phyloP scores from a whole-genome alignment of 1,139 yeast species.

The Yamadazyma diospyri region DNA sequence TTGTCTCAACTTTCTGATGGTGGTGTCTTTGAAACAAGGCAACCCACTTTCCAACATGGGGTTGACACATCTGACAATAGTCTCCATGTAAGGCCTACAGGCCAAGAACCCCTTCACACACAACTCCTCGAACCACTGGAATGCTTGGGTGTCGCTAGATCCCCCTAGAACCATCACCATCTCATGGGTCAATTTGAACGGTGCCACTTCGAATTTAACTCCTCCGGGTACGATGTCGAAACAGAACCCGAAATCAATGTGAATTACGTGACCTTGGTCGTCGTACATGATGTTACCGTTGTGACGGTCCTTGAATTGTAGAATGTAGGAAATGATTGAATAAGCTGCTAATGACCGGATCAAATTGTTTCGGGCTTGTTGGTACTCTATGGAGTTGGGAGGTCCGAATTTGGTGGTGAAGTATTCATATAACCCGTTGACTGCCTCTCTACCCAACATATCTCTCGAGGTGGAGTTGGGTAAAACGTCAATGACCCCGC shows the following conservation, averaged over 20 bases:
- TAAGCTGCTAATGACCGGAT: conserved; percentile 95
- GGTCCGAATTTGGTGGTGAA: conserved; percentile 92
- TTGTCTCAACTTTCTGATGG: conserved; percentile 70
- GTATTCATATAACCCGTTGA: conserved; percentile 92
- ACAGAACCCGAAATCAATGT: conserved; percentile 97
- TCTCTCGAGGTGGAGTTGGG: conserved; percentile 95
- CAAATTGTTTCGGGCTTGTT: conserved; percentile 86
- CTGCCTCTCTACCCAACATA: conserved; percentile 98
- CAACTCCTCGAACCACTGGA: conserved; percentile 89
- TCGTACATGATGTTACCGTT: conserved; percentile 99
- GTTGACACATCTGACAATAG: conserved; percentile 76
- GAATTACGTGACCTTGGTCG: conserved; percentile 88
- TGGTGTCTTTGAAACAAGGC: conserved; percentile 88
- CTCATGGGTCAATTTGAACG: conserved; percentile 93
- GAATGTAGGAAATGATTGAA: conserved; percentile 84
- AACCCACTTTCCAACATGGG: conserved; percentile 96
- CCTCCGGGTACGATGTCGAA: conserved; percentile 99
- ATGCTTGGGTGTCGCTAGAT: conserved; percentile 76
- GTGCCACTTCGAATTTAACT: conserved; percentile 94
- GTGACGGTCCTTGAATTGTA: conserved; percentile 96
- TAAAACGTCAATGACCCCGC: conserved; percentile 97
- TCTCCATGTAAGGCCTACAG: conserved; percentile 85
- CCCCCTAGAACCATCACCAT: conserved; percentile 98
- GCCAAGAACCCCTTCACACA: conserved; percentile 92
- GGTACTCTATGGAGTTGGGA: conserved; percentile 84